phyloP scores from a whole-genome alignment of 1,284 basidiomycete species.

The Moesziomyces aphidis region DNA sequence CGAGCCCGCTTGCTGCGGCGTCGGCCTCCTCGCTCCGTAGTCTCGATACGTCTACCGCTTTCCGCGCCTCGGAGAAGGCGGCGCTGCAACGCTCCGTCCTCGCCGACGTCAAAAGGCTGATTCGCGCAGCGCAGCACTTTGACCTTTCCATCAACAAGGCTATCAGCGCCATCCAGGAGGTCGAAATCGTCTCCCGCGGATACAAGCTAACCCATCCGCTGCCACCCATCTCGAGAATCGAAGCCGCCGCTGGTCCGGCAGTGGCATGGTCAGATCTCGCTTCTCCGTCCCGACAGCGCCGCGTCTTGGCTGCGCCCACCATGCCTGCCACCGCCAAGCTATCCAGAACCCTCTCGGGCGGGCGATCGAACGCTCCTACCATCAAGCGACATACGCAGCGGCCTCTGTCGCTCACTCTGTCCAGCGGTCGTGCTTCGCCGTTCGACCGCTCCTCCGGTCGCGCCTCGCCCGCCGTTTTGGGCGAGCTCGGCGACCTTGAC shows the following conservation, averaged over 20 bases:
- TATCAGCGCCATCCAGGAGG: conserved; percentile 64
- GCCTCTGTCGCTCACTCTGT: conserved; percentile 29
- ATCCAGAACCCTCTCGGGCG: conserved; percentile 38
- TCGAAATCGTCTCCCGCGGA: conserved; percentile 64
- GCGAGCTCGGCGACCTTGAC: conserved; percentile 14
- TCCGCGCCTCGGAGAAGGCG: conserved; percentile 14
- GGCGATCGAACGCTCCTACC: conserved; percentile 28
- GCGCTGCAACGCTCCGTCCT: conserved; percentile 26
- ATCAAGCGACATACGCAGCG: conserved; percentile 29
- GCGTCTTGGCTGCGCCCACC: conserved; percentile 8
- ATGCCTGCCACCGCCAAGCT: conserved; percentile 20
- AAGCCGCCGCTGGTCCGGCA: conserved; percentile 29
- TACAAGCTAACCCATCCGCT: conserved; percentile 63
- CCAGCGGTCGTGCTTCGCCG: conserved; percentile 32
- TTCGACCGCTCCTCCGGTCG: conserved; percentile 27
- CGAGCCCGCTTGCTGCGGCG: neutral
- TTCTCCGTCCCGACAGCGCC: conserved; percentile 29
- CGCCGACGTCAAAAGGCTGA: conserved; percentile 18
- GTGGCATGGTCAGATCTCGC: neutral
- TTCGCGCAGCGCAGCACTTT: conserved; percentile 51
- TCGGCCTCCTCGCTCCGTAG: conserved; percentile 15
- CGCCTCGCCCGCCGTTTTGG: conserved; percentile 20
- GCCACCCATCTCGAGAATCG: conserved; percentile 65
- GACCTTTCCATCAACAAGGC: conserved; percentile 58
- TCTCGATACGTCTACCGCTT: conserved; percentile 3